Base-by-base conservation (phyloP, 2,329 filamentous ascomycete genomes). In the Talaromyces amestolkiae region DNA sequence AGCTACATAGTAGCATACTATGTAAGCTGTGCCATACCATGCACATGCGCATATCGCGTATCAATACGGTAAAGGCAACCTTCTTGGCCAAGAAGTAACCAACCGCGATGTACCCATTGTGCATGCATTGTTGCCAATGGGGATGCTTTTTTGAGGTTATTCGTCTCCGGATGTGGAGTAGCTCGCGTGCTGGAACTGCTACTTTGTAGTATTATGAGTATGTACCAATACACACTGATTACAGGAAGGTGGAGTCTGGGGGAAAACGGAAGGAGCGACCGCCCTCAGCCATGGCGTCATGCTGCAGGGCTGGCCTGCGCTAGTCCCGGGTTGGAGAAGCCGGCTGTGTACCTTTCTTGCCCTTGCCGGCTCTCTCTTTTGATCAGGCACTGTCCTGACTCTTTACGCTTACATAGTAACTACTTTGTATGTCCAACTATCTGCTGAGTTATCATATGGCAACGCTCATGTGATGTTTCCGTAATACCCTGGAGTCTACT, bases 241-340 rank as follows among this genome's bases (percentile, higher is more conserved):
- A 54, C 31, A 54, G 51, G 53, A 39, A 56, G 33, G 53, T 37
- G 53, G 31, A 65, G 58, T 19, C 47, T 58, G 58, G 64, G 63
- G 64, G 56, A 58, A 60, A 47, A 49, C 33, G 53, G 53, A 37
- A 61, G 15, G 47, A 35, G 31, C 47, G 22, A 53, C 49, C 27
- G n/a, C n/a, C 15, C 49, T 45, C 47, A 39, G 63, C 63, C 19
- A 47, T 65, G 64, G 19, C 58, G 64, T 65, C 64, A 66, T 60
- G 43, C 15, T 47, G 19, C 60, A 58, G 53, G 60, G 53, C 53
- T 24, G 11, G 33, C 3, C 6, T n/a, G 8, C 58, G 58, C 64
- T 65, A 65, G 64, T 39, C 58, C 31, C 15, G 22, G 43, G 35
- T 51, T 49, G 64, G 64, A 65, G 64, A 65, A 65, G 64, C 64